Percentiles rank a stretch among this genome's conserved stretches.
Conservation (phyloP, 2,329 filamentous ascomycete genomes). For the Penicillium vulpinum region DNA sequence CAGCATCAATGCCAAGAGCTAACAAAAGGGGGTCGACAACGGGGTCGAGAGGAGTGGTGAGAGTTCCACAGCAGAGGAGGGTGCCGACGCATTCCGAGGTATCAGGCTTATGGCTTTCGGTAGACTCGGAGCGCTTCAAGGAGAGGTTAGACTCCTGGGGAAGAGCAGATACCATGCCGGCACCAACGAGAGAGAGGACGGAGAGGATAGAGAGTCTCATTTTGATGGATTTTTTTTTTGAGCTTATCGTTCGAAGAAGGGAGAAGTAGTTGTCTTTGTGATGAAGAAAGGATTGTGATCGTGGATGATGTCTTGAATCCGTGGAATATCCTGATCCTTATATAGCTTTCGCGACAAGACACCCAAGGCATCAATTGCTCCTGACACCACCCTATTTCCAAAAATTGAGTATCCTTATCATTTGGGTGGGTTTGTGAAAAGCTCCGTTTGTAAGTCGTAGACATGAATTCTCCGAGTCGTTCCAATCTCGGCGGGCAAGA, state of each 20-base stretch:
- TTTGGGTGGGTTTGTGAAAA: background rate
- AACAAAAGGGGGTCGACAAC: constrained; percentile 28
- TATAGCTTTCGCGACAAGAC: constrained; percentile 3
- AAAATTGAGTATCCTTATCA: constrained; percentile 8
- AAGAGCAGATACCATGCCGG: constrained; percentile 31
- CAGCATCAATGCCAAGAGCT: constrained; percentile 23
- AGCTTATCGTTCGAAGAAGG: background rate
- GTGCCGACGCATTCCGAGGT: constrained; percentile 21
- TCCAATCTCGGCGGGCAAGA: background rate
- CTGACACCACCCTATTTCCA: background rate
- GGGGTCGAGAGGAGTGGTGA: constrained; percentile 32
- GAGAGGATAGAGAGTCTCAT: constrained; percentile 34
- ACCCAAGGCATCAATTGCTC: background rate
- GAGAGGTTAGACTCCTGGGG: constrained; percentile 14
- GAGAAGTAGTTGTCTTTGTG: background rate
- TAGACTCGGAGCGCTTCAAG: constrained; percentile 12
- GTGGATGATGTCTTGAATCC: background rate
- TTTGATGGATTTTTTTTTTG: constrained; percentile 9
- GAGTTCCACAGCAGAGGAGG: constrained; percentile 30
- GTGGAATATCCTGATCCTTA: constrained; percentile 3
- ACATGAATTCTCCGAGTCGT: background rate
- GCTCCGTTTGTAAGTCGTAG: constrained; percentile 8
- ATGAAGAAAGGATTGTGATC: background rate
- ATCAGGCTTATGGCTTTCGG: constrained; percentile 8
- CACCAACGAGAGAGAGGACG: constrained; percentile 29